phyloP scores from a whole-genome alignment of 257 asterid genomes.

The Rauvolfia tetraphylla region DNA sequence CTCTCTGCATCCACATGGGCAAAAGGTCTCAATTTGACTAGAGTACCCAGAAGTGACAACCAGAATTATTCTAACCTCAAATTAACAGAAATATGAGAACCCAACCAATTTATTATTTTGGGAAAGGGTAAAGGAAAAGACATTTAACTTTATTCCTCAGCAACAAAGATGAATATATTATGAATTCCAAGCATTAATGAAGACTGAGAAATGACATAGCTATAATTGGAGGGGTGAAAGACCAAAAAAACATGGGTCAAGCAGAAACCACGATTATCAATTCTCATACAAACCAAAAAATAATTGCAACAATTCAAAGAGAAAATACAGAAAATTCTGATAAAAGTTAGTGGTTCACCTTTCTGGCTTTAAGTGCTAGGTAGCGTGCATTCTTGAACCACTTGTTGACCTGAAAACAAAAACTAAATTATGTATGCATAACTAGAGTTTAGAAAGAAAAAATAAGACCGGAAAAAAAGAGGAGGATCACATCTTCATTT shows the following conservation, averaged over 20 bases:
- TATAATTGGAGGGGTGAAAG: not conserved
- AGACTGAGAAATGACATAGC: not conserved
- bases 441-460: not conserved
- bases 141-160: not conserved
- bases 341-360: constrained; percentile 42
- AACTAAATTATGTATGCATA: not conserved
- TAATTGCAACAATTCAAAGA: not conserved
- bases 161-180: not conserved
- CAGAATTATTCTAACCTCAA: not conserved
- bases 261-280: constrained; percentile 2
- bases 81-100: not conserved
- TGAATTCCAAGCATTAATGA: constrained; percentile 1
- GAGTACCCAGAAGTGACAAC: not conserved
- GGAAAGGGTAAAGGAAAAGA: not conserved
- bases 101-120: not conserved
- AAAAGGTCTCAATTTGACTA: not conserved
- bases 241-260: not conserved
- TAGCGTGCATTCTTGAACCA: constrained; percentile 99
- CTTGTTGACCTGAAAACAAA: constrained; percentile 75
- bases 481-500: not conserved
- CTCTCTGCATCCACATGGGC: constrained; percentile 24
- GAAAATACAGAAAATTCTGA: constrained; percentile 4
- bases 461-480: not conserved
- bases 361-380: constrained; percentile 86
- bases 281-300: constrained; percentile 1